Conservation (phyloP, 345 rosid genomes). For the Hevea brasiliensis region DNA sequence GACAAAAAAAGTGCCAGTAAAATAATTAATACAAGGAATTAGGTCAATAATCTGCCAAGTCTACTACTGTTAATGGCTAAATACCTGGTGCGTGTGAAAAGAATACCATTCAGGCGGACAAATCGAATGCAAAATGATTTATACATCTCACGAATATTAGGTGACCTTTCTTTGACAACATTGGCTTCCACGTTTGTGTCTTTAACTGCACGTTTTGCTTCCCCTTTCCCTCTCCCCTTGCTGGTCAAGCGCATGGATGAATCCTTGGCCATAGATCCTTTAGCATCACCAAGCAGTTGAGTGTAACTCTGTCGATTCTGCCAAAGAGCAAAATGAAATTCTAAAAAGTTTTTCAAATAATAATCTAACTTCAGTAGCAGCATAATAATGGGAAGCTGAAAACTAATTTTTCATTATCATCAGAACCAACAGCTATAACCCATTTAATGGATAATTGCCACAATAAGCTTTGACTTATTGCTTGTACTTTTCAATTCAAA, state of each 20-base stretch:
- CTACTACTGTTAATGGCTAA: not conserved
- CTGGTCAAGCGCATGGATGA: conserved; percentile 36
- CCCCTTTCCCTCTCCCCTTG: conserved; percentile 66
- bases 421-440: not conserved
- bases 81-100: conserved; percentile 94
- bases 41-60: conserved; percentile 9
- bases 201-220: conserved; percentile 49
- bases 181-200: conserved; percentile 44
- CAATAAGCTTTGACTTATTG: not conserved
- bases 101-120: conserved; percentile 89
- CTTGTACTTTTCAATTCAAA: not conserved
- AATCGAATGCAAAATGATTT: conserved; percentile 74
- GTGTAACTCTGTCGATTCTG: conserved; percentile 78
- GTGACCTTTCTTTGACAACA: conserved; percentile 46
- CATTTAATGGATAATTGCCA: not conserved
- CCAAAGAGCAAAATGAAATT: not conserved
- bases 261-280: conserved; percentile 41
- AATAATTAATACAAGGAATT: not conserved
- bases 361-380: not conserved
- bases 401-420: not conserved
- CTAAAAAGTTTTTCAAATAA: not conserved
- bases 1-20: conserved; percentile 15
- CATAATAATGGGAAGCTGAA: not conserved
- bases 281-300: conserved; percentile 51
- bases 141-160: conserved; percentile 43